phyloP scores from a whole-genome alignment of 2,329 filamentous ascomycete species.

The Xylaria hypoxylon region DNA sequence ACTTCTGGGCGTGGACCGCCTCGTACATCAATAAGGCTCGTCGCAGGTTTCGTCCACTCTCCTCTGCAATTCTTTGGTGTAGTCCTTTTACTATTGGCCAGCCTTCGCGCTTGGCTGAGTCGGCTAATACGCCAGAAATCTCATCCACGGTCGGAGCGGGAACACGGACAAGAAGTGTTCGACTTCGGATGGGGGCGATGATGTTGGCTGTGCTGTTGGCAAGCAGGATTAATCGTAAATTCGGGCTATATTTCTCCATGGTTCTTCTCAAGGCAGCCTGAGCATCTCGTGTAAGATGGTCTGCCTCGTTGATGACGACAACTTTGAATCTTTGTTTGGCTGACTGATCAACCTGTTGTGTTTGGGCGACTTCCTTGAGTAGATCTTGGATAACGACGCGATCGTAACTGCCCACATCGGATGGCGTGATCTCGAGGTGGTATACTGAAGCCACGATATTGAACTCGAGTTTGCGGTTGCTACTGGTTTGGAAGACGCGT shows the following conservation, averaged over 20 bases:
- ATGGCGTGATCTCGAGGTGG: conserved; percentile 97
- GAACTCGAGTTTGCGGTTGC: conserved; percentile 98
- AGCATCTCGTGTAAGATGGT: conserved; percentile 91
- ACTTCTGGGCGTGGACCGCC: conserved; percentile 97
- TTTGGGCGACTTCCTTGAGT: conserved; percentile 97
- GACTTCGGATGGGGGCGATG: conserved; percentile 95
- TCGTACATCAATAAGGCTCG: conserved; percentile 96
- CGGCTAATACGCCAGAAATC: conserved; percentile 81
- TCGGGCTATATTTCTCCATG: conserved; percentile 99
- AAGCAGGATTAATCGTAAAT: conserved; percentile 88
- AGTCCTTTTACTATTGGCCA: conserved; percentile 82
- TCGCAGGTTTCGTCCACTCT: conserved; percentile 90
- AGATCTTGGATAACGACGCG: conserved; percentile 95
- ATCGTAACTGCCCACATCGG: conserved; percentile 96
- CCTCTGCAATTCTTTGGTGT: conserved; percentile 86
- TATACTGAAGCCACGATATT: conserved; percentile 98
- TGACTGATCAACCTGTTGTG: conserved; percentile 94
- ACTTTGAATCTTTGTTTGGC: conserved; percentile 97
- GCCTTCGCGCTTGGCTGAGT: conserved; percentile 79
- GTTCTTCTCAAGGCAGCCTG: conserved; percentile 94
- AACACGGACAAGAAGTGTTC: conserved; percentile 91
- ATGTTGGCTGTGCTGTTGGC: conserved; percentile 98
- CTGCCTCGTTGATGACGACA: conserved; percentile 98
- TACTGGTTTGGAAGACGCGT: conserved; percentile 93
- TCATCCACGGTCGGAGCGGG: conserved; percentile 87